Conservation (phyloP, 495 filamentous ascomycete species). For the Rostrohypoxylon terebratum region DNA sequence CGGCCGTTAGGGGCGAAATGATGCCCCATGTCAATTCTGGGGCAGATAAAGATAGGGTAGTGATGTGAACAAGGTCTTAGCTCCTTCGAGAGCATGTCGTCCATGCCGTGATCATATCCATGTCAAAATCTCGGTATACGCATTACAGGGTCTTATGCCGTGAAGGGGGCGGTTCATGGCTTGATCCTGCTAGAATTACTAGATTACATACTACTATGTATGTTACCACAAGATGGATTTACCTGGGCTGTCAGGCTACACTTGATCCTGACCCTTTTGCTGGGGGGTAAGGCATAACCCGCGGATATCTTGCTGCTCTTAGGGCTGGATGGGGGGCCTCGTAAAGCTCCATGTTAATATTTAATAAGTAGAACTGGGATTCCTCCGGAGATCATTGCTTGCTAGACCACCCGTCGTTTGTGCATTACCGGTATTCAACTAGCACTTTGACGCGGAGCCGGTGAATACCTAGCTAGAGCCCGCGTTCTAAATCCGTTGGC, state of each 20-base stretch:
- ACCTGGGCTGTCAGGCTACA: background rate
- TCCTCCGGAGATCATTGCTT: conserved; percentile 6
- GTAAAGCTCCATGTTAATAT: background rate
- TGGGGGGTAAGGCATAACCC: conserved; percentile 15
- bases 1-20: conserved; percentile 14
- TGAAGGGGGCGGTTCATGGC: conserved; percentile 21
- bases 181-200: conserved; percentile 32
- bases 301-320: conserved; percentile 1
- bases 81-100: conserved; percentile 25
- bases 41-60: conserved; percentile 18
- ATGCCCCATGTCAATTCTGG: conserved; percentile 16
- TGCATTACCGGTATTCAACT: conserved; percentile 30
- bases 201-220: too few relatives aligned
- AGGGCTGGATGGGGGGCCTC: conserved; percentile 18
- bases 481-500: conserved; percentile 23
- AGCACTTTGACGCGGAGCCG: conserved; percentile 27
- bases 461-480: conserved; percentile 23
- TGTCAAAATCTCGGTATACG: conserved; percentile 8
- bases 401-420: background rate
- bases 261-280: conserved; percentile 19
- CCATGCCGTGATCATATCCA: conserved; percentile 19
- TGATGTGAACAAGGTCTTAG: conserved; percentile 28
- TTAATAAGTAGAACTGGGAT: conserved; percentile 27
- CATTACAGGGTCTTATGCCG: conserved; percentile 9
- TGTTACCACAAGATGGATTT: conserved; percentile 23